These are phyloP conservation scores for Phytopythium aichiense DNA, from an alignment of 352 stramenopile species.

Conservation along the genomic window DNA sequence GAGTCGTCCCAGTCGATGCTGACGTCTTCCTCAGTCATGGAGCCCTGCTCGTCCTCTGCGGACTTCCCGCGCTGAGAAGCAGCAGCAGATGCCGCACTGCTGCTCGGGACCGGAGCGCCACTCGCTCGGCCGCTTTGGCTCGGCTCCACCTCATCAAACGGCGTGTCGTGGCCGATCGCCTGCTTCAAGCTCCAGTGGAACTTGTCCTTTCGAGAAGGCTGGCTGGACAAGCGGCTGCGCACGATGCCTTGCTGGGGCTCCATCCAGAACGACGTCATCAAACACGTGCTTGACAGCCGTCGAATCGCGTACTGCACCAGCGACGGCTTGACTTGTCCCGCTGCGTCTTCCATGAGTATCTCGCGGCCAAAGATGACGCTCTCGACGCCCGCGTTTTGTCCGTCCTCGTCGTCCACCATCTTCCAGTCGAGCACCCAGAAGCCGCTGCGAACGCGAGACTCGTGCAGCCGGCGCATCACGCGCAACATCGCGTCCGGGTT, in stretches of 20 bases:
- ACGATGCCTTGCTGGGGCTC: conserved; percentile 77
- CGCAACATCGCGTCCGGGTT: conserved; percentile 47
- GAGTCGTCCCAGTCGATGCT: conserved; percentile 26
- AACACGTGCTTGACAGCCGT: conserved; percentile 64
- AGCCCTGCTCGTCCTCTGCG: conserved; percentile 33
- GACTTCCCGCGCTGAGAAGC: conserved; percentile 6
- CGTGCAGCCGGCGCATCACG: conserved; percentile 70
- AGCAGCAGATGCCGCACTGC: background rate
- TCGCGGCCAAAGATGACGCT: conserved; percentile 83
- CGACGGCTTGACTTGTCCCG: conserved; percentile 64
- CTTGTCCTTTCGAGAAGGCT: conserved; percentile 23
- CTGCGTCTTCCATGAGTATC: conserved; percentile 81
- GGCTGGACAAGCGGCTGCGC: conserved; percentile 49
- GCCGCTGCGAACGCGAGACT: conserved; percentile 60
- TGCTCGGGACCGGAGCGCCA: background rate
- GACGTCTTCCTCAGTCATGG: conserved; percentile 48
- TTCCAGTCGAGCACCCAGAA: conserved; percentile 87
- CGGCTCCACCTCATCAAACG: conserved; percentile 42
- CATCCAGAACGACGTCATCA: conserved; percentile 89
- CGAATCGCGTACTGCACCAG: conserved; percentile 78
- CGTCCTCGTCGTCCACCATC: conserved; percentile 54
- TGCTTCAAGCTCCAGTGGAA: conserved; percentile 71
- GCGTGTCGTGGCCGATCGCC: conserved; percentile 61
- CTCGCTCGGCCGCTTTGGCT: conserved; percentile 2
- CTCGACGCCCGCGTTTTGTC: conserved; percentile 38